These are phyloP conservation scores for Eucalyptus cloeziana DNA, from an alignment of 345 rosid species.

Conservation along the genomic window DNA sequence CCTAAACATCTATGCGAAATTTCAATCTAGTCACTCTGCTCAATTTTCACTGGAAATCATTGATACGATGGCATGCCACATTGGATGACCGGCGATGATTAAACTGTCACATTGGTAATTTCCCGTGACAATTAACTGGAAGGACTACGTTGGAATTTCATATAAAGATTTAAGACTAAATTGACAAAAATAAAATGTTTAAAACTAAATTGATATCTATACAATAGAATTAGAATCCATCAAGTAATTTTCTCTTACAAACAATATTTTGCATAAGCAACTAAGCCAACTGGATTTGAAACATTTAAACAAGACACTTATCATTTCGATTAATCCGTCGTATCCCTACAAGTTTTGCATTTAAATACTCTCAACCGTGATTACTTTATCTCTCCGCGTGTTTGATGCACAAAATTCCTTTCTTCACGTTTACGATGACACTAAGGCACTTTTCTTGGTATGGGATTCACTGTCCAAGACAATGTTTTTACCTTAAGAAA, in stretches of 20 bases:
- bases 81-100: neutral
- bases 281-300: neutral
- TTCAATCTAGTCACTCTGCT: neutral
- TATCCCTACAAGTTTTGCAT: neutral
- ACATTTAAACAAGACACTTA: neutral
- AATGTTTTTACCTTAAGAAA: neutral
- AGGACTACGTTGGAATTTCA: neutral
- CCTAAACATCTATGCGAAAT: neutral
- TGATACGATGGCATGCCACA: accelerated
- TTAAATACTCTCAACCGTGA: neutral
- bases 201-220: neutral
- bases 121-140: accelerated
- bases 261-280: neutral
- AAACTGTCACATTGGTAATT: accelerated
- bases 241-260: neutral
- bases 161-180: neutral
- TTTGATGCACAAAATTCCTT: neutral
- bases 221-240: neutral
- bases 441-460: neutral
- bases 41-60: neutral
- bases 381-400: neutral
- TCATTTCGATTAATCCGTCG: neutral
- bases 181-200: neutral
- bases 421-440: neutral
- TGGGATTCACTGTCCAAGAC: neutral